Evolutionary conservation across 768 basidiomycete genomes (phyloP).

Genomic region (Phanerochaete carnosa): DNA sequence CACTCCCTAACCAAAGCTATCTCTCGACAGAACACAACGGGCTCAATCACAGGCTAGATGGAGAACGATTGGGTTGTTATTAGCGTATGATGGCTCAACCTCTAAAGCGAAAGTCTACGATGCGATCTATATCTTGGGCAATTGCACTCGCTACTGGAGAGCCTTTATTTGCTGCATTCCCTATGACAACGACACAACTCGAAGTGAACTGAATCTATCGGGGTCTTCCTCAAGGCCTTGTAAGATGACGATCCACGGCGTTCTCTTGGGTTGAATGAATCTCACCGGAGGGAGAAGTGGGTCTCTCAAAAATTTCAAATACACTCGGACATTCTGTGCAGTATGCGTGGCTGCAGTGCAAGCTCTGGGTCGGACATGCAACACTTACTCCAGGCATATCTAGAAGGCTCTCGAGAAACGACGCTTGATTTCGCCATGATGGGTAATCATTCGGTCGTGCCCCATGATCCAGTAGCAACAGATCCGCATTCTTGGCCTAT

Average conservation of each 20-base stretch:
- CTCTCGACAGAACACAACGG: constrained; percentile 5
- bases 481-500: constrained; percentile 24
- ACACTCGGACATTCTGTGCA: neutral
- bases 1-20: neutral
- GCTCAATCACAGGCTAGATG: constrained; percentile 13
- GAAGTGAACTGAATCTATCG: neutral
- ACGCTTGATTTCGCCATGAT: constrained; percentile 16
- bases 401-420: no score
- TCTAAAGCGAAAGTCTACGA: neutral
- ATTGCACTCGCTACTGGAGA: neutral
- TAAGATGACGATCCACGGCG: no score
- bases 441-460: constrained; percentile 30
- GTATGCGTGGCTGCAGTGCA: no score
- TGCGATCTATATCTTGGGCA: neutral
- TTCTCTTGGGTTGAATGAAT: no score
- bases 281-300: neutral
- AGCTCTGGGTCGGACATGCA: no score
- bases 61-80: neutral
- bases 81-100: neutral
- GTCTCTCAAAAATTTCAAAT: neutral
- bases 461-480: constrained; percentile 18
- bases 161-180: constrained; percentile 3
- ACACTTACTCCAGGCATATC: no score
- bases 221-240: no score
- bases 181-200: neutral